Evolutionary conservation across 176 grass and related monocot species (phyloP).

Genomic region (Alopecurus myosuroides): DNA sequence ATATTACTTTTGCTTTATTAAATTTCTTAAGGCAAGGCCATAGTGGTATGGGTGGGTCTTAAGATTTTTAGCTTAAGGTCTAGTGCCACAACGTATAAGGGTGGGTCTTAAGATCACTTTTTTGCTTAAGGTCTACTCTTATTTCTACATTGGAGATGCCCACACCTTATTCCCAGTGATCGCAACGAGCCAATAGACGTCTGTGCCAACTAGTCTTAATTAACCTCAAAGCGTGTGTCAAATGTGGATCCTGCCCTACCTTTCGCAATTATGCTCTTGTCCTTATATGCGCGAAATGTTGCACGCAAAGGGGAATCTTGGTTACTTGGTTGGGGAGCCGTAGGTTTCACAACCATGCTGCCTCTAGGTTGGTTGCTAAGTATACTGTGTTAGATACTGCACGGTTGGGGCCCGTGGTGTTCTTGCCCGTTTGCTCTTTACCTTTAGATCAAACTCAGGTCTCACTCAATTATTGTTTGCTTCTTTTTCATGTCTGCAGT

Average conservation of each 20-base stretch:
- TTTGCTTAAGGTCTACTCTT: too few species aligned
- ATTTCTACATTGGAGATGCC: too few species aligned
- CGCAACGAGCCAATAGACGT: slow-evolving; percentile 3
- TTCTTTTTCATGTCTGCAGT: slow-evolving; percentile 16
- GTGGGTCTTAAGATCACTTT: too few species aligned
- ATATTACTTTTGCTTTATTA: too few species aligned
- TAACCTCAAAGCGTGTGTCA: slow-evolving; percentile 4
- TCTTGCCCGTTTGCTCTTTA: slow-evolving; percentile 9
- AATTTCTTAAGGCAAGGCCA: too few species aligned
- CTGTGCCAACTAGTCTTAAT: slow-evolving; percentile 15
- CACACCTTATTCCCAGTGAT: background rate
- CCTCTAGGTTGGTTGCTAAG: background rate
- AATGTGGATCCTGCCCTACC: background rate
- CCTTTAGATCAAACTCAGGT: background rate
- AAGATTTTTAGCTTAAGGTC: too few species aligned
- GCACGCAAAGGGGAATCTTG: background rate
- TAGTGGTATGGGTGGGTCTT: too few species aligned
- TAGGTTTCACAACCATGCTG: background rate
- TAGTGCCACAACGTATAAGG: too few species aligned
- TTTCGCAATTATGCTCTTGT: background rate
- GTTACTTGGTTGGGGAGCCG: background rate
- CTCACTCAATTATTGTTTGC: slow-evolving; percentile 9
- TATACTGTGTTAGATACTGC: slow-evolving; percentile 10
- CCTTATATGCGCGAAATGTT: slow-evolving; percentile 7
- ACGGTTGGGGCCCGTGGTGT: background rate